Conservation (phyloP, 345 rosid species). For the Brassica juncea region DNA sequence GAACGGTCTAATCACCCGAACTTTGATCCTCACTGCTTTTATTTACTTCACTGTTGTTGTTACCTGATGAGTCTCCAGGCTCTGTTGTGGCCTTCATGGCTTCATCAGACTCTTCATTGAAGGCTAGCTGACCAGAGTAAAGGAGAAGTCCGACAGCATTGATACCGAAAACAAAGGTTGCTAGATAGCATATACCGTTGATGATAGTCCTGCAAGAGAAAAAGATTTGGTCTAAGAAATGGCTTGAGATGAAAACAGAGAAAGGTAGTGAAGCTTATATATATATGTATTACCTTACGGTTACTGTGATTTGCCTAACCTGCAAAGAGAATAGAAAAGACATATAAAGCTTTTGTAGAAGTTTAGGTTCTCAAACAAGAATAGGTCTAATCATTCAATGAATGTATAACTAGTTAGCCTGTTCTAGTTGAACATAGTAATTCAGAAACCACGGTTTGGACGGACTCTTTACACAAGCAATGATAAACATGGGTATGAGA, state of each 20-base stretch:
- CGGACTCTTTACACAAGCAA: not conserved
- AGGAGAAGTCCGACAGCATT: conserved; percentile 78
- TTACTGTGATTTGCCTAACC: conserved; percentile 86
- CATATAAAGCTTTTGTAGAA: conserved; percentile 12
- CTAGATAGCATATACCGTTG: conserved; percentile 90
- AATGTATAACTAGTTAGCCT: not conserved
- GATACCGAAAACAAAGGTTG: conserved; percentile 87
- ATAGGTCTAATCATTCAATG: not conserved
- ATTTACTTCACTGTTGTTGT: conserved; percentile 40
- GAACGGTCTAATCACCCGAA: conserved; percentile 44
- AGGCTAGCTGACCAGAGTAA: conserved; percentile 66
- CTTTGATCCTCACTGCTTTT: conserved; percentile 49
- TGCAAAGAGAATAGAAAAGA: conserved; percentile 46
- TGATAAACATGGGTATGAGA: not conserved
- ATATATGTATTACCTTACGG: conserved; percentile 64
- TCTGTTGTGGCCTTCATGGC: conserved; percentile 45
- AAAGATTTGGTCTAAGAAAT: conserved; percentile 7
- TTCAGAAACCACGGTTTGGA: not conserved
- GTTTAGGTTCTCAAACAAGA: conserved; percentile 3
- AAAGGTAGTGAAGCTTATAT: not conserved
- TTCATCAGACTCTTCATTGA: conserved; percentile 47
- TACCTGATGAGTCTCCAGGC: conserved; percentile 33
- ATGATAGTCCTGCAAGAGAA: conserved; percentile 64
- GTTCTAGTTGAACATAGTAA: not conserved
- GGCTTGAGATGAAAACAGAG: conserved; percentile 19